Conservation (phyloP, 139 green algal genomes). For the Tetraselmis chui region DNA sequence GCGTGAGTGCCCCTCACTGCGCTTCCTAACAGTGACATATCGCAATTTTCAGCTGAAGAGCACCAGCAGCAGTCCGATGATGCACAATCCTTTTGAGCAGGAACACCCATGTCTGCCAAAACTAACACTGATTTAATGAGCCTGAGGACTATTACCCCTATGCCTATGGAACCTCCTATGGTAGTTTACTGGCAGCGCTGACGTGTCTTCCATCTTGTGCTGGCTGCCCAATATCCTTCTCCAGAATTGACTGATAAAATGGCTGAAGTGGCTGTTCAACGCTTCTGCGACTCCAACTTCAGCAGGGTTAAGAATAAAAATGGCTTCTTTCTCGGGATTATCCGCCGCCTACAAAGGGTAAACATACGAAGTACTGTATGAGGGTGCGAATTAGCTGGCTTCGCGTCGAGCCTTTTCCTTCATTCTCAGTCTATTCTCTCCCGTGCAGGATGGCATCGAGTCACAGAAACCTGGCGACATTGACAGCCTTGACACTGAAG, state of each 20-base stretch:
- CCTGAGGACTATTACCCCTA: too few relatives aligned
- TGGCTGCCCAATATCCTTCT: too few relatives aligned
- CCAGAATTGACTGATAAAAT: neutral
- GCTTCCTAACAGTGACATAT: too few relatives aligned
- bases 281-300: neutral
- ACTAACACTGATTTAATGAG: neutral
- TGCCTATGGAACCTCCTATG: too few relatives aligned
- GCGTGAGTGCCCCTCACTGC: too few relatives aligned
- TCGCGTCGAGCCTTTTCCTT: too few relatives aligned
- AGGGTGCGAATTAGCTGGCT: too few relatives aligned
- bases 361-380: too few relatives aligned
- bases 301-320: neutral
- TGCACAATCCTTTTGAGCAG: neutral
- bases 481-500: neutral
- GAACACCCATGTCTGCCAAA: neutral
- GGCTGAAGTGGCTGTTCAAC: neutral
- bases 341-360: neutral
- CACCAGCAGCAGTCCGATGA: neutral
- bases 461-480: neutral
- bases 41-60: too few relatives aligned
- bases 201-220: too few relatives aligned
- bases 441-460: neutral
- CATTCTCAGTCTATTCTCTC: too few relatives aligned
- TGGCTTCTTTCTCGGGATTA: neutral
- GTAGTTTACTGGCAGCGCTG: too few relatives aligned